Conservation (phyloP, 306 rosid genomes). For the Amphicarpaea edgeworthii region DNA sequence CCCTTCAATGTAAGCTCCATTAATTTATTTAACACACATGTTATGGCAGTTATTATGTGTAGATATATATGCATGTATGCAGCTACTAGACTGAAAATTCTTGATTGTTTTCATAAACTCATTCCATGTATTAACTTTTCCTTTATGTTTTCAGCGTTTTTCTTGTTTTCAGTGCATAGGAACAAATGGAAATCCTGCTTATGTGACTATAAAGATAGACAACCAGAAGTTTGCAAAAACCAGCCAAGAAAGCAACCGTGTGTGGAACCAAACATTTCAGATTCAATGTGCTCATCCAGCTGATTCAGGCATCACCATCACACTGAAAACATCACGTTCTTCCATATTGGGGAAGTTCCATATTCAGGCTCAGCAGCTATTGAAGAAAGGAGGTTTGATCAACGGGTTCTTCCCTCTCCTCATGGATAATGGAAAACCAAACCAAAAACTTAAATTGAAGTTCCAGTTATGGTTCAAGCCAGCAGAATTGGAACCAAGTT, state of each 20-base stretch:
- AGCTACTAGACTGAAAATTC: constrained; percentile 1
- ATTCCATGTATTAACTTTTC: not conserved
- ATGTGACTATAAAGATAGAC: constrained; percentile 76
- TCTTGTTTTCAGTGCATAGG: constrained; percentile 63
- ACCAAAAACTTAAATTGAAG: constrained; percentile 71
- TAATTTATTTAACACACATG: not conserved
- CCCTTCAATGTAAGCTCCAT: constrained; percentile 68
- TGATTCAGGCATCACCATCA: constrained; percentile 64
- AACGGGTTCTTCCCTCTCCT: constrained; percentile 76
- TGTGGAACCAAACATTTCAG: constrained; percentile 90
- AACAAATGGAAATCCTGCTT: constrained; percentile 62
- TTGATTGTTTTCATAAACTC: constrained; percentile 22
- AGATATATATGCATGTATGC: not conserved
- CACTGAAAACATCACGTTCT: constrained; percentile 64
- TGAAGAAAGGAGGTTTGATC: constrained; percentile 66
- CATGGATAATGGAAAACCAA: constrained; percentile 70
- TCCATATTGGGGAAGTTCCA: constrained; percentile 68
- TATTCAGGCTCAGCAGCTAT: constrained; percentile 62
- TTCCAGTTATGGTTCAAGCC: constrained; percentile 87
- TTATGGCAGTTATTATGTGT: not conserved
- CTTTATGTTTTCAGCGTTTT: not conserved
- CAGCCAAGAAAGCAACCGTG: constrained; percentile 57
- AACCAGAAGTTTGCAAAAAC: constrained; percentile 72
- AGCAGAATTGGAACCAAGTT: constrained; percentile 68
- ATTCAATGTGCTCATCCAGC: constrained; percentile 84